A percentile compares a stretch with the other conserved stretches of the same genome.
These are phyloP conservation scores for Hypericum androsaemum DNA, from an alignment of 345 rosid species.

Conservation along the genomic window DNA sequence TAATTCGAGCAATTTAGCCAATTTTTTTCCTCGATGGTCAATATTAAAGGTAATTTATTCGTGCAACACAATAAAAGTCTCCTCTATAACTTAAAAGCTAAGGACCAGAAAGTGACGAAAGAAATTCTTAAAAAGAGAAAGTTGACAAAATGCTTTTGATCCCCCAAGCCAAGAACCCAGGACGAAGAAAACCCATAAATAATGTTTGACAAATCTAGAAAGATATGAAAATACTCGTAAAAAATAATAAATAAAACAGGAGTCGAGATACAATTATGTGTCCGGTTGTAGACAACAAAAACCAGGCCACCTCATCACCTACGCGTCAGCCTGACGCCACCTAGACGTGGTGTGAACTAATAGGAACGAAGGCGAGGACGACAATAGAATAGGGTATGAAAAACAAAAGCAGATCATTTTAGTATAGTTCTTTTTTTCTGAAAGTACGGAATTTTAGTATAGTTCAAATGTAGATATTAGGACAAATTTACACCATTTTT, in stretches of 20 bases:
- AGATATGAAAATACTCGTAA: neutral
- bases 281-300: conserved; percentile 28
- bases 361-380: conserved; percentile 10
- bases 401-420: conserved; percentile 1
- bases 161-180: neutral
- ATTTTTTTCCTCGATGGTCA: too few relatives aligned
- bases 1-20: too few relatives aligned
- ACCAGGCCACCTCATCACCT: conserved; percentile 24
- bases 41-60: too few relatives aligned
- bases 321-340: conserved; percentile 55
- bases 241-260: neutral
- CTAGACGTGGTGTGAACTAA: conserved; percentile 40
- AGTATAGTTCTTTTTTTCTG: too few relatives aligned
- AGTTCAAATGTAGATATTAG: too few relatives aligned
- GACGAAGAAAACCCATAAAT: neutral
- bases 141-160: conserved; percentile 13
- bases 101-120: conserved; percentile 6
- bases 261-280: neutral
- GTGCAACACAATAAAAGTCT: too few relatives aligned
- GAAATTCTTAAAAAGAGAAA: conserved; percentile 15
- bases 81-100: too few relatives aligned
- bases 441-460: too few relatives aligned
- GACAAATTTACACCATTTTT: too few relatives aligned
- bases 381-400: conserved; percentile 7
- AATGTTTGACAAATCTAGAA: neutral